Evolutionary conservation across 345 rosid species (phyloP), one percentile per base, ranked within the genome.

Genomic region (Euphorbia tirucalli): DNA sequence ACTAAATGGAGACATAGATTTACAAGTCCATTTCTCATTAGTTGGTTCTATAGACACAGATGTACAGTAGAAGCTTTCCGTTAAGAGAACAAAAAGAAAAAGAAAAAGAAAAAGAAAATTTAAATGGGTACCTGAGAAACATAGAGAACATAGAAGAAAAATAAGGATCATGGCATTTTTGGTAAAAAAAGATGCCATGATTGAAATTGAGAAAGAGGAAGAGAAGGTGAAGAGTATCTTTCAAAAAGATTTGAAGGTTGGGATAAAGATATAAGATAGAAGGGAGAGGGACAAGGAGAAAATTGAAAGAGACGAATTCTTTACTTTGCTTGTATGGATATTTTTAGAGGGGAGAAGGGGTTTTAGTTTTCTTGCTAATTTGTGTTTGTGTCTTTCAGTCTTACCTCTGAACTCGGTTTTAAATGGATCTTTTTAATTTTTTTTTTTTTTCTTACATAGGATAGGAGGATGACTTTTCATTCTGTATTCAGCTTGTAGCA

Each of bases 61-160:
- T n/a, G n/a, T n/a, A n/a, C n/a, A n/a, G n/a, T n/a, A n/a, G n/a
- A n/a, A n/a, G n/a, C n/a, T n/a, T n/a, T n/a, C n/a, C n/a, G n/a
- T n/a, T n/a, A n/a, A n/a, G n/a, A n/a, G n/a, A n/a, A n/a, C n/a
- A 61, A 9, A 27, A 27, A 59, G 57, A 16, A 19, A 2, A n/a
- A n/a, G n/a, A n/a, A n/a, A n/a, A n/a, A n/a, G n/a, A 35, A 35
- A 35, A 35, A 35, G 4, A 35, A 3, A 35, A 35, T n/a, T n/a
- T n/a, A n/a, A n/a, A n/a, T n/a, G n/a, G n/a, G 61, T 84, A 90
- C 93, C 91, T 81, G 87, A 83, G 66, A 79, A 65, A 31, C 83
- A 57, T 21, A 83, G 68, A 66, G 50, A 72, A 69, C 85, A 44
- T 13, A 81, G 69, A 77, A 90, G 78, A 73, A 87, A 64, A 74